Conservation (phyloP, 2,329 filamentous ascomycete genomes). For the Fusarium sp. region DNA sequence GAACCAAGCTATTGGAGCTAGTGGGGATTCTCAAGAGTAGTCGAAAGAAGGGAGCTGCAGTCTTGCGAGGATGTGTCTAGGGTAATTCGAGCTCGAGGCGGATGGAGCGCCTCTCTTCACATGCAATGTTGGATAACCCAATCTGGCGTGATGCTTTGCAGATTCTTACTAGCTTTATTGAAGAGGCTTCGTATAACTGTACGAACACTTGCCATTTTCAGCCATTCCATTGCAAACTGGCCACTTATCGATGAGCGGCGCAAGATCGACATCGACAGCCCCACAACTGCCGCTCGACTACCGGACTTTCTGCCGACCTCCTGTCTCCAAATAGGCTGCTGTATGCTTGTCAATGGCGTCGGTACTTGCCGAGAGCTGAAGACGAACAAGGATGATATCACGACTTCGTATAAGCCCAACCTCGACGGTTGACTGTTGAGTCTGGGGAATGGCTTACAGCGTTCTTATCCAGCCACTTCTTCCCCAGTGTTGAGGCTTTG, state of each 20-base stretch:
- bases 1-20: neutral
- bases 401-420: too few relatives aligned
- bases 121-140: neutral
- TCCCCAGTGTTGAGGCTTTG: neutral
- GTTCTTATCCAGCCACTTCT: neutral
- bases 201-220: conserved; percentile 14
- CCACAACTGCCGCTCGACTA: conserved; percentile 11
- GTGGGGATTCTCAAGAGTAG: neutral
- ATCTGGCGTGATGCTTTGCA: neutral
- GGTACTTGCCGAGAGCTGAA: neutral
- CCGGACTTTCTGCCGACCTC: neutral
- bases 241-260: conserved; percentile 22
- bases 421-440: neutral
- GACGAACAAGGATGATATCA: neutral
- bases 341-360: neutral
- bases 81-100: neutral
- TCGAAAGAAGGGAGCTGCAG: neutral
- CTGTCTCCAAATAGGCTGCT: neutral
- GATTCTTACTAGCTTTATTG: neutral
- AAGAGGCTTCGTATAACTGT: neutral
- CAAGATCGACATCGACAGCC: conserved; percentile 9
- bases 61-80: neutral
- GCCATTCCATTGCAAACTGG: neutral
- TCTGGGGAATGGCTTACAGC: neutral
- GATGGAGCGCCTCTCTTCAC: neutral